These are phyloP conservation scores for Russula sp. DNA, from an alignment of 768 basidiomycete species.

Conservation along the genomic window DNA sequence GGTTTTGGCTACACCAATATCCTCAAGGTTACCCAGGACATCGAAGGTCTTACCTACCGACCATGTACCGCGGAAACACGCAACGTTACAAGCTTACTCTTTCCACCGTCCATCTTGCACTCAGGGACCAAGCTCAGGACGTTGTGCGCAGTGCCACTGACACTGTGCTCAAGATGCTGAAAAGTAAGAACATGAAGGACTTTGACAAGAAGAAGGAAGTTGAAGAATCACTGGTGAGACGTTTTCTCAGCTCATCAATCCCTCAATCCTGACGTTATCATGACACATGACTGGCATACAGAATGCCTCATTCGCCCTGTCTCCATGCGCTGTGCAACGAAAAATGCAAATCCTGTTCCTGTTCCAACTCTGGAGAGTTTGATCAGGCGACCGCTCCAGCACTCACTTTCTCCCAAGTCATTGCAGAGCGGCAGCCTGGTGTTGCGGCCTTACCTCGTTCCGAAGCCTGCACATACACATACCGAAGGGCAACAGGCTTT, in stretches of 20 bases:
- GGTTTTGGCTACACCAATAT: conserved; percentile 87
- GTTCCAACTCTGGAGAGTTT: conserved; percentile 12
- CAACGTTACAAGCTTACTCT: conserved; percentile 93
- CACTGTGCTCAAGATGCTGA: conserved; percentile 80
- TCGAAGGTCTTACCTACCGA: conserved; percentile 89
- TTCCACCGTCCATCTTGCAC: conserved; percentile 70
- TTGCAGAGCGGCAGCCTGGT: conserved; percentile 13
- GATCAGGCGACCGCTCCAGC: conserved; percentile 22
- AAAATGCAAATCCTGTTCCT: too few species aligned
- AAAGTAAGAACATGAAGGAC: conserved; percentile 86
- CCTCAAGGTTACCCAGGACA: conserved; percentile 88
- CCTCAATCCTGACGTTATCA: too few species aligned
- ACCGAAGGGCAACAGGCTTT: conserved; percentile 39
- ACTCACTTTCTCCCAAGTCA: conserved; percentile 23
- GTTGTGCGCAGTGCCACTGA: conserved; percentile 96
- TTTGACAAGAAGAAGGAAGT: conserved; percentile 97
- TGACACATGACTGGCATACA: too few species aligned
- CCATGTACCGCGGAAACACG: conserved; percentile 93
- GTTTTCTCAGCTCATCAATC: conserved; percentile 77
- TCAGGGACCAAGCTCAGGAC: conserved; percentile 96
- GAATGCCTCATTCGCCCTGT: too few species aligned
- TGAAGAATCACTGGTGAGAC: conserved; percentile 71
- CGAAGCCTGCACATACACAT: conserved; percentile 25
- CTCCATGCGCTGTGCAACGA: too few species aligned
- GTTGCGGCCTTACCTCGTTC: conserved; percentile 11